Evolutionary conservation across 768 basidiomycete genomes (phyloP).

Genomic region (Tephrocybe sp.): DNA sequence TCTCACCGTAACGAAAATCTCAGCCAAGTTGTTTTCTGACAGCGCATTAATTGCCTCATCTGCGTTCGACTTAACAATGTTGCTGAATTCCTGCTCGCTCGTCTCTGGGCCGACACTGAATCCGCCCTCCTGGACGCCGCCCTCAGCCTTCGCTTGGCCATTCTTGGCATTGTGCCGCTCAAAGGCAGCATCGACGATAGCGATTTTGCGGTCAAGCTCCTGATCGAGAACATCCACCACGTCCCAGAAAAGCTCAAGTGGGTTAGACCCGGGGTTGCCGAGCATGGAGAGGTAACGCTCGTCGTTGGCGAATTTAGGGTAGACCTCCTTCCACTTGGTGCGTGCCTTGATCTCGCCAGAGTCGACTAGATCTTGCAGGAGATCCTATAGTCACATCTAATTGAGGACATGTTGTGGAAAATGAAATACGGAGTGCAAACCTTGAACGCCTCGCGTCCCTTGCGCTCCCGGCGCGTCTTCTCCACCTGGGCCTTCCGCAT

Average conservation of each 20-base stretch:
- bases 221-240: constrained; percentile 85
- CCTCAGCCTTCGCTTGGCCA: constrained; percentile 27
- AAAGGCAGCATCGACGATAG: constrained; percentile 63
- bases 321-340: constrained; percentile 90
- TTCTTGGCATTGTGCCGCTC: constrained; percentile 43
- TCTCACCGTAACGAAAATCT: constrained; percentile 66
- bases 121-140: constrained; percentile 22
- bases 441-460: constrained; percentile 90
- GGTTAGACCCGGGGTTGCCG: constrained; percentile 92
- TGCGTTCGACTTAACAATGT: constrained; percentile 54
- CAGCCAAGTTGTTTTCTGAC: constrained; percentile 48
- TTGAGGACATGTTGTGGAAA: neutral
- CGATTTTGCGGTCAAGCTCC: constrained; percentile 76
- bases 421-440: constrained; percentile 36
- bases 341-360: constrained; percentile 72
- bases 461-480: constrained; percentile 81
- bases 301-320: constrained; percentile 74
- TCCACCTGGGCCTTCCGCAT: constrained; percentile 78
- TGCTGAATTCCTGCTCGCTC: constrained; percentile 61
- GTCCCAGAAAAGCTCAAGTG: constrained; percentile 97
- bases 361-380: constrained; percentile 70
- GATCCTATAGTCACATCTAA: constrained; percentile 43
- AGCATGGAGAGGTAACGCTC: constrained; percentile 85
- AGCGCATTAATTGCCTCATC: constrained; percentile 53
- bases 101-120: constrained; percentile 57